phyloP scores from a whole-genome alignment of 345 rosid species.

The Pelargonium nanum region DNA sequence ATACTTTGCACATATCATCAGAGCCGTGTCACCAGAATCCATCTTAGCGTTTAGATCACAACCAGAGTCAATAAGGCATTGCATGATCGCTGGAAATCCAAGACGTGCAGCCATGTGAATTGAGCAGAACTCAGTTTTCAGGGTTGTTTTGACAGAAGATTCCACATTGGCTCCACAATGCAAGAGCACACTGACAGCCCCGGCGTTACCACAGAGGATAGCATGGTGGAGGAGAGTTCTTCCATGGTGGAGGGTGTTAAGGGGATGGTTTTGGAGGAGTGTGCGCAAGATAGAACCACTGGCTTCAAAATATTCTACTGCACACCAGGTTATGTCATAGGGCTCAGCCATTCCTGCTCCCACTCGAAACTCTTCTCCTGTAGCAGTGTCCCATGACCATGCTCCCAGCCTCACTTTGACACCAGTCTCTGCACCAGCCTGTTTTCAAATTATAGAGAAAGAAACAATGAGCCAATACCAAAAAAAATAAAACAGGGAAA shows the following conservation, averaged over 20 bases:
- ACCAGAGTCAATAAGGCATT: slow-evolving; percentile 47
- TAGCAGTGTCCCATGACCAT: slow-evolving; percentile 87
- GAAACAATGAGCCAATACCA: not conserved
- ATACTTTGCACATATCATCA: slow-evolving; percentile 55
- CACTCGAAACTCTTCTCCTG: slow-evolving; percentile 90
- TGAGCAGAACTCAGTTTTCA: slow-evolving; percentile 52
- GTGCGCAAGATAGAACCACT: slow-evolving; percentile 61
- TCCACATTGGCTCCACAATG: slow-evolving; percentile 53
- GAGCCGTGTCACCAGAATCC: slow-evolving; percentile 64
- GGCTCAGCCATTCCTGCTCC: slow-evolving; percentile 99
- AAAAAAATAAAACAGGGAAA: not conserved
- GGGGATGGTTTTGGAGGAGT: slow-evolving; percentile 45
- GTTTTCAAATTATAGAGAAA: slow-evolving; percentile 14
- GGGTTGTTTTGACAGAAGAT: slow-evolving; percentile 34
- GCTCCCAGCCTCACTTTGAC: slow-evolving; percentile 69
- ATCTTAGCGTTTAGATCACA: slow-evolving; percentile 67
- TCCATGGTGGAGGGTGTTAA: slow-evolving; percentile 44
- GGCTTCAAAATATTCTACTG: slow-evolving; percentile 81
- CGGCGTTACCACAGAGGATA: slow-evolving; percentile 65
- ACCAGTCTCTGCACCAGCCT: slow-evolving; percentile 61
- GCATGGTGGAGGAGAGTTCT: slow-evolving; percentile 94
- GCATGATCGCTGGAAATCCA: slow-evolving; percentile 42
- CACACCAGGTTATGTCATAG: slow-evolving; percentile 78
- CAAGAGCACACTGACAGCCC: slow-evolving; percentile 60
- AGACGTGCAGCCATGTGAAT: slow-evolving; percentile 75